These are phyloP conservation scores for Gentiana macrophylla DNA, from an alignment of 257 asterid genomes.

Conservation along the genomic window DNA sequence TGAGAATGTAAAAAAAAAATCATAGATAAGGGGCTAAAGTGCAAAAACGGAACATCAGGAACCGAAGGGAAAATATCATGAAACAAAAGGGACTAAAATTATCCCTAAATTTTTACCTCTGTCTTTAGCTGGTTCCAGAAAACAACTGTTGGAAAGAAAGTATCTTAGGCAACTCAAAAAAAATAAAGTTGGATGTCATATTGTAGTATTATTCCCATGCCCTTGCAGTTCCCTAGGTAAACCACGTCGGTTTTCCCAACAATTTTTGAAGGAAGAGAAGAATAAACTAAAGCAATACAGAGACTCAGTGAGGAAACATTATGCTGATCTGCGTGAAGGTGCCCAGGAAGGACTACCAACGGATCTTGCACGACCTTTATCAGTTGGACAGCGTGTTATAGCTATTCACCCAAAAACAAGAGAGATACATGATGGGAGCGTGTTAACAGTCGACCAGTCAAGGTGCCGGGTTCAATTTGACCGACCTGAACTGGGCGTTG, in stretches of 20 bases:
- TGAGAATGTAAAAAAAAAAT: too few relatives aligned
- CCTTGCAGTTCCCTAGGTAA: constrained; percentile 80
- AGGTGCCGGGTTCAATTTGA: constrained; percentile 90
- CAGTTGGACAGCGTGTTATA: constrained; percentile 91
- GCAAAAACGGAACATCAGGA: too few relatives aligned
- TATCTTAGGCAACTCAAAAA: neutral
- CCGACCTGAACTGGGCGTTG: constrained; percentile 89
- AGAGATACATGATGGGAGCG: constrained; percentile 84
- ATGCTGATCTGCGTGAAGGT: constrained; percentile 83
- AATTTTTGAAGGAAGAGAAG: constrained; percentile 89
- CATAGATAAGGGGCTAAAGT: too few relatives aligned
- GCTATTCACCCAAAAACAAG: constrained; percentile 95
- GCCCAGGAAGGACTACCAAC: constrained; percentile 74
- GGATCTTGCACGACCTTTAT: constrained; percentile 84
- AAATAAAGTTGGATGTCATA: too few relatives aligned
- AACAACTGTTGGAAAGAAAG: neutral
- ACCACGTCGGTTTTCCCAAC: constrained; percentile 88
- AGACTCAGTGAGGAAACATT: constrained; percentile 81
- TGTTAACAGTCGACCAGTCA: constrained; percentile 77
- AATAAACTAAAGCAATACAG: constrained; percentile 85
- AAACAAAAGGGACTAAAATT: neutral
- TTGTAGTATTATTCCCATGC: neutral
- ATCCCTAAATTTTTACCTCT: neutral
- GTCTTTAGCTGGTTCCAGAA: constrained; percentile 1
- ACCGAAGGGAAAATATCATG: too few relatives aligned